Evolutionary conservation across 1,284 basidiomycete species (phyloP), one percentile per base, ranked within the genome.

Genomic region (Waitea zeae): DNA sequence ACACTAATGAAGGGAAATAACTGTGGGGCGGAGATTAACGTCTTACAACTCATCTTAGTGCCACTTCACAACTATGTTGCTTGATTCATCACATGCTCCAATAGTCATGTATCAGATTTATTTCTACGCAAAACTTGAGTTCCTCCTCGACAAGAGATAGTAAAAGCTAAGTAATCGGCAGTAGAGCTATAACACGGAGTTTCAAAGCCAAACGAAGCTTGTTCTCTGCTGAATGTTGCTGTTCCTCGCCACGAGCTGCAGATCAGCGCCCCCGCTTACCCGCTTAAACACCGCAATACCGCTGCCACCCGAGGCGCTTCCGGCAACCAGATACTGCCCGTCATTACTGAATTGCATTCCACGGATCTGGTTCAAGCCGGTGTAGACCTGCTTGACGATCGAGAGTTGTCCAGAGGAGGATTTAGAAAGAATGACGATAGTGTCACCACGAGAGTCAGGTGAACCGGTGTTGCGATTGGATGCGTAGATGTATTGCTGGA

Each of bases 311-410:
- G 57, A 61, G 33, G 58, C 56, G 2, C 73, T 71, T 14, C 58
- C 58, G 22, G 69, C 70, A 31, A 71, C 57, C 30, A 79, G 50
- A 46, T 65, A 77, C 44, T 64, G 61, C 29, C 53, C 49, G 36
- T 70, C 63, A 4, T 65, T 63, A 5, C 70, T 67, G 33, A 76
- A 57, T 47, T 62, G 56, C 67, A 77, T 74, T 3, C 70, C 72
- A 18, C 74, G 58, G 35, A 76, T 62, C 47, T 74, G 69, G 39
- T 69, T 52, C 33, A 78, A 50, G n/a, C 72, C 70, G 0, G 73
- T 77, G 46, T 61, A 74, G 20, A 75, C 62, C 36, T 72, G 66
- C 13, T 55, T 58, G 12, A 68, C 48, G 26, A 72, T 50, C n/a
- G 50, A 13, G 12, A 44, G 20, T 28, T 51, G 46, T n/a, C n/a